A percentile compares a stretch with the other conserved stretches of the same genome.
Evolutionary conservation across 495 filamentous ascomycete genomes (phyloP).

Genomic region (Penicillium bialowiezense): DNA sequence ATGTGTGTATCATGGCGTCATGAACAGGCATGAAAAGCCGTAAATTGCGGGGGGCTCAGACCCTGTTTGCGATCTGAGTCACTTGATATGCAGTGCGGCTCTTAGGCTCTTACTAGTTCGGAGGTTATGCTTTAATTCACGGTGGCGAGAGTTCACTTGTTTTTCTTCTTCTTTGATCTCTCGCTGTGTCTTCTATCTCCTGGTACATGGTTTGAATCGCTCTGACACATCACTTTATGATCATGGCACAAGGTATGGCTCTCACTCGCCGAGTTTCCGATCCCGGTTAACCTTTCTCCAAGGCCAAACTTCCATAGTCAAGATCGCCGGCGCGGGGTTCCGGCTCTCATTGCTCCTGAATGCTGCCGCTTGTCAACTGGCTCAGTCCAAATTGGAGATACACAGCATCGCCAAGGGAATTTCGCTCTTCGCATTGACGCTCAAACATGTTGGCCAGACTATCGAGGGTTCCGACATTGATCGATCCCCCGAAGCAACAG

Average conservation of each 20-base stretch:
- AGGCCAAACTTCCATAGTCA: constrained; percentile 30
- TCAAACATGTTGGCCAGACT: constrained; percentile 38
- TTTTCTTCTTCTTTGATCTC: background rate
- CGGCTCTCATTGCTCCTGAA: constrained; percentile 45
- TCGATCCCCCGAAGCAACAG: constrained; percentile 28
- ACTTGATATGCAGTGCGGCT: constrained; percentile 25
- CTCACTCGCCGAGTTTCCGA: background rate
- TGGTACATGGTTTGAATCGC: background rate
- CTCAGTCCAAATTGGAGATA: constrained; percentile 43
- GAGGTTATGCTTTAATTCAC: background rate
- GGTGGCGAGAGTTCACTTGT: background rate
- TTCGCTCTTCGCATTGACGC: constrained; percentile 41
- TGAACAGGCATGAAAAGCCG: constrained; percentile 4
- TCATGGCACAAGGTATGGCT: constrained; percentile 20
- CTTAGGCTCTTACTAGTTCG: background rate
- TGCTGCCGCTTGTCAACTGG: constrained; percentile 40
- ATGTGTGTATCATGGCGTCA: constrained; percentile 21
- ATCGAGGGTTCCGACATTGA: constrained; percentile 28
- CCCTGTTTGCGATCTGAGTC: constrained; percentile 15
- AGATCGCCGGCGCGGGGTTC: constrained; percentile 41
- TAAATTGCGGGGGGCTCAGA: constrained; percentile 3
- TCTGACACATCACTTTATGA: background rate
- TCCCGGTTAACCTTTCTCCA: constrained; percentile 4
- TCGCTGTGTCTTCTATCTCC: no score
- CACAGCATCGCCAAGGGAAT: constrained; percentile 46